phyloP scores from a whole-genome alignment of 805 yeast genomes.

The Yamadazyma paraphyllophila region DNA sequence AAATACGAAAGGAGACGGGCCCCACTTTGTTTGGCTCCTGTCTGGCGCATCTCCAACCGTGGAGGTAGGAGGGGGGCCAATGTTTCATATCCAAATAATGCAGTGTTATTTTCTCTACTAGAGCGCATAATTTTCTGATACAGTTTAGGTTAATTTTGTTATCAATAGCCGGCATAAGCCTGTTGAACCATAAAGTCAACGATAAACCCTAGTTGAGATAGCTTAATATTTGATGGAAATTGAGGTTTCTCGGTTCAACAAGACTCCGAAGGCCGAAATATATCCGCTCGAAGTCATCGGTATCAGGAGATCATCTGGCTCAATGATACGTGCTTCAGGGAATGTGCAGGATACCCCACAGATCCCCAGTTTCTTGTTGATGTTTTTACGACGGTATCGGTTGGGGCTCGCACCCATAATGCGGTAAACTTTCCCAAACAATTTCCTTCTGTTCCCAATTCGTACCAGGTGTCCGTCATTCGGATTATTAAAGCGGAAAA shows the following conservation, averaged over 20 bases:
- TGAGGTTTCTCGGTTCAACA: neutral
- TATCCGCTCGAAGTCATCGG: neutral
- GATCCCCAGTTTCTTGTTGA: neutral
- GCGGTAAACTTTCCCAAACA: neutral
- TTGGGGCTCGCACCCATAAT: neutral
- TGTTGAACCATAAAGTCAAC: too few species aligned
- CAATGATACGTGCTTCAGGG: neutral
- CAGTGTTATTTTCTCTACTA: too few species aligned
- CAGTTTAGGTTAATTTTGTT: too few species aligned
- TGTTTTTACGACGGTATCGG: neutral
- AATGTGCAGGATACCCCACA: neutral
- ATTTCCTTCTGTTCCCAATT: neutral
- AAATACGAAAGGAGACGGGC: constrained; percentile 1
- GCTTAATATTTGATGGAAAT: too few species aligned
- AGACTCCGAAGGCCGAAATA: neutral
- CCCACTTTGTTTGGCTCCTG: neutral
- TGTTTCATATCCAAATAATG: neutral
- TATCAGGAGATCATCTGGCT: neutral
- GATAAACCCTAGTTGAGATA: too few species aligned
- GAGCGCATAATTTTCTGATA: too few species aligned
- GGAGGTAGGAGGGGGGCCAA: constrained; percentile 1
- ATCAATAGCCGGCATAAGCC: too few species aligned
- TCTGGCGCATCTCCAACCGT: neutral
- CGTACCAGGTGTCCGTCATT: neutral
- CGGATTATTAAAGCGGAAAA: neutral